These are phyloP conservation scores for Moniliella sp. DNA, from an alignment of 1,284 basidiomycete genomes.

Conservation along the genomic window DNA sequence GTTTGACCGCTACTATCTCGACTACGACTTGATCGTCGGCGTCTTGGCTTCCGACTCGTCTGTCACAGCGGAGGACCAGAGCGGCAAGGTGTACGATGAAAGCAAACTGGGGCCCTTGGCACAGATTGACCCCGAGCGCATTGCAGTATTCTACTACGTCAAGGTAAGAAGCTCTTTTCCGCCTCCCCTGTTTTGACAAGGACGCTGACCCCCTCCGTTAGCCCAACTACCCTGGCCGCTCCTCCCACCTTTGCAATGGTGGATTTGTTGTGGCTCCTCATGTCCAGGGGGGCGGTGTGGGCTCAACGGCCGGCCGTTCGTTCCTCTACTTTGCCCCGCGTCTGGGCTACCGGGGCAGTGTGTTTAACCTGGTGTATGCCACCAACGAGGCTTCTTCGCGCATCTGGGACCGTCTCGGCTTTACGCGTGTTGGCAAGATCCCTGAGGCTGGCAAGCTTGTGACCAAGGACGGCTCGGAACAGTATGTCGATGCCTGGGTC, in stretches of 20 bases:
- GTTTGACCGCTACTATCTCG: not conserved
- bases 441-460: constrained; percentile 60
- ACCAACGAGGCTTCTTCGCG: constrained; percentile 53
- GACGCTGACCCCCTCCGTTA: not conserved
- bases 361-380: constrained; percentile 80
- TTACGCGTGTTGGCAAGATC: constrained; percentile 58
- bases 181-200: constrained; percentile 12
- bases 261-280: constrained; percentile 61
- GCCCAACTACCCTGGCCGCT: constrained; percentile 44
- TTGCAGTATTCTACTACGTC: constrained; percentile 1
- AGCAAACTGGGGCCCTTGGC: constrained; percentile 1
- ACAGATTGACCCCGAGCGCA: constrained; percentile 42
- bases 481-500: not conserved
- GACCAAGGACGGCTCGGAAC: not conserved
- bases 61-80: constrained; percentile 1
- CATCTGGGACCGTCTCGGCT: constrained; percentile 68
- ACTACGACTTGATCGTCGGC: not conserved
- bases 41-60: constrained; percentile 1
- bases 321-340: constrained; percentile 52
- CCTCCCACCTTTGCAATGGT: constrained; percentile 72
- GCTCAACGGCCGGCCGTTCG: constrained; percentile 51
- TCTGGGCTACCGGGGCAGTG: constrained; percentile 55
- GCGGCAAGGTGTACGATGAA: constrained; percentile 3
- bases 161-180: constrained; percentile 3
- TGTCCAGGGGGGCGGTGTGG: constrained; percentile 51